These are phyloP conservation scores for Rhazya stricta DNA, from an alignment of 257 asterid genomes.

Conservation along the genomic window DNA sequence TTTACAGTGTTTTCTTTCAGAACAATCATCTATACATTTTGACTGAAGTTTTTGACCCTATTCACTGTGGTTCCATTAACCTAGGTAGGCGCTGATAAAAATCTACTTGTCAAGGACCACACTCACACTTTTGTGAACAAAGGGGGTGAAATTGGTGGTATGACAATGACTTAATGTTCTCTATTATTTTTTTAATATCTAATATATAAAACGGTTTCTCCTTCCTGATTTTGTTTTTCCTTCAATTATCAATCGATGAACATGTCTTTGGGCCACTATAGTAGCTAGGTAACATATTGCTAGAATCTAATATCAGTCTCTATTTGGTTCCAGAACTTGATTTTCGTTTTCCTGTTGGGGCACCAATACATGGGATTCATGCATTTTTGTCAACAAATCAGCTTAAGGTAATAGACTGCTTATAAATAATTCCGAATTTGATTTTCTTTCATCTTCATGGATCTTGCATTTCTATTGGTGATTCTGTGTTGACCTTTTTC, in stretches of 20 bases:
- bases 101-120: conserved; percentile 91
- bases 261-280: conserved; percentile 5
- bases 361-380: conserved; percentile 88
- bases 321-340: conserved; percentile 82
- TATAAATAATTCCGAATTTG: not conserved
- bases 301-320: conserved; percentile 24
- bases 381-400: conserved; percentile 93
- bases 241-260: conserved; percentile 6
- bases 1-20: not conserved
- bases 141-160: conserved; percentile 97
- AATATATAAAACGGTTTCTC: not conserved
- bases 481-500: not conserved
- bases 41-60: not conserved
- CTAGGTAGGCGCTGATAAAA: conserved; percentile 91
- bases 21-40: not conserved
- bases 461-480: not conserved
- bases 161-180: conserved; percentile 20
- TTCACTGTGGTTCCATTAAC: conserved; percentile 14
- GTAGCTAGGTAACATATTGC: conserved; percentile 11
- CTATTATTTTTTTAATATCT: not conserved
- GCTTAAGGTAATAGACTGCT: conserved; percentile 57
- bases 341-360: conserved; percentile 86
- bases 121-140: conserved; percentile 94
- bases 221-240: not conserved
- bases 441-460: conserved; percentile 5